These are phyloP conservation scores for barley (Hordeum vulgare) DNA, from an alignment of 176 grass and related monocot genomes.

Conservation along the genomic window MorexV3_pseudomolecules_assembly NC_058523.1:531949971-531950470, in stretches of 20 bases:
- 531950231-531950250: background rate
- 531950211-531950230: background rate
- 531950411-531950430: conserved; percentile 83
- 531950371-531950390: conserved; percentile 97
- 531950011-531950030: conserved; percentile 84
- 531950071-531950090: conserved; percentile 97
- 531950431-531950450: conserved; percentile 62
- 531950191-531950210: background rate
- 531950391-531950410: conserved; percentile 62
- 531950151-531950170: background rate
- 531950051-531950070: conserved; percentile 79
- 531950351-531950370: conserved; percentile 70
- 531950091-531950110: background rate
- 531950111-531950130: background rate
- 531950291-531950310: background rate
- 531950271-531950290: conserved; percentile 1
- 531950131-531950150: background rate
- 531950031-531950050: conserved; percentile 86
- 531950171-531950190: background rate
- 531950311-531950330: background rate
- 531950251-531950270: background rate
- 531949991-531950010: conserved; percentile 46
- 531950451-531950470: conserved; percentile 55
- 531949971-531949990: conserved; percentile 66
- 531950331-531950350: conserved; percentile 17